Base-by-base conservation (phyloP, 768 basidiomycete species). In the Coprinopsis strossmayeri region DNA sequence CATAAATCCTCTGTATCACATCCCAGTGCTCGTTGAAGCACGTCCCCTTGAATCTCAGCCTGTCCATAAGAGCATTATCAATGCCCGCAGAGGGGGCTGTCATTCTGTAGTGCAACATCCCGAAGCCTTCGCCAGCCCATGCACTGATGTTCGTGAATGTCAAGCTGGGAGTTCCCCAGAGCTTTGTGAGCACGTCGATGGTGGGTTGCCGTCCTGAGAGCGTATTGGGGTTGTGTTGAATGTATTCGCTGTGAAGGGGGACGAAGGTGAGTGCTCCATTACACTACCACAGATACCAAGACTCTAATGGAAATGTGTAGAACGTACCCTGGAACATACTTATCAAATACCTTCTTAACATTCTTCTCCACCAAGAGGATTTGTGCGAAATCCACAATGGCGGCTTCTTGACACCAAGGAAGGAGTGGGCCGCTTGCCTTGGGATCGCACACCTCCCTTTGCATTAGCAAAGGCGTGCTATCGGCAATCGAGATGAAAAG, bases 1-100 rank as follows among this genome's bases (percentile, higher is more conserved):
- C 50, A 17, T 12, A 39, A 46, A 51, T 51, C 28, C 50, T 46
- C 28, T 51, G 35, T 27, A 45, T 27, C 1, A 51, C 50, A 41
- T 51, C 50, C 50, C 50, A 51, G 25, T 51, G 50, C 50, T 51
- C 50, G 24, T 39, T 34, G 32, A 51, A 45, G 43, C 50, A 51
- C 35, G 50, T 51, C 20, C 50, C 50, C 30, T 45, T 28, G 30
- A 51, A 51, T 27, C 45, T n/a, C 18, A 51, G 20, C 27, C 42
- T 24, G 25, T 42, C 40, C 40, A 42, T 42, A 18, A 42, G 21
- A 21, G 40, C 40, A 23, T 28, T 9, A 25, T 48, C 46, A 10
- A 20, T 9, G 3, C 40, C 46, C 15, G 30, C n/a, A n/a, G n/a
- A n/a, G 25, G 32, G 24, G 11, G 35, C 38, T 20, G 10, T 38